These are phyloP conservation scores for Orbilia quercus DNA, from an alignment of 2,329 filamentous ascomycete species.

Conservation along the genomic window DNA sequence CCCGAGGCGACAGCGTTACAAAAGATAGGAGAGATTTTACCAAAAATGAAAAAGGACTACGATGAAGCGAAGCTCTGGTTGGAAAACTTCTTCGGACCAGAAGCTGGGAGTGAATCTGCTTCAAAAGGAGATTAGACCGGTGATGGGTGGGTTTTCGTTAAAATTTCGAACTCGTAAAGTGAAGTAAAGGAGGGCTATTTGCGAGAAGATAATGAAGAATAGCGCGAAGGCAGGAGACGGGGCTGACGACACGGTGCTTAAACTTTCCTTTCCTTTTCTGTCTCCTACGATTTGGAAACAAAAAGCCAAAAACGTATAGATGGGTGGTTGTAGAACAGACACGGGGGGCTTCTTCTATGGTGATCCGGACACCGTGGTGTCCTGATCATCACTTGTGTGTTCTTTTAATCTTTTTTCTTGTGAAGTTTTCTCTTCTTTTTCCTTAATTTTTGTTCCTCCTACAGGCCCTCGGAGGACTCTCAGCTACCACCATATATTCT, in stretches of 20 bases:
- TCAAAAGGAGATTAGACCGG: not conserved
- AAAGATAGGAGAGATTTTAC: conserved; percentile 76
- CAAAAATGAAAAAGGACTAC: conserved; percentile 80
- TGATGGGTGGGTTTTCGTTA: not conserved
- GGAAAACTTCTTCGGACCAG: conserved; percentile 71
- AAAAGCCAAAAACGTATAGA: not conserved
- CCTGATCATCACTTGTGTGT: not conserved
- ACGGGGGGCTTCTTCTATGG: conserved; percentile 2
- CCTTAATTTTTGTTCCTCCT: not conserved
- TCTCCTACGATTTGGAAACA: not conserved
- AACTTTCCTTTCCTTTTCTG: not conserved
- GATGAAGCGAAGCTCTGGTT: conserved; percentile 77
- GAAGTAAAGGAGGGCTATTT: too few relatives aligned
- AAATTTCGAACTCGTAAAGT: too few relatives aligned
- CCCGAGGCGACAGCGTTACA: conserved; percentile 66
- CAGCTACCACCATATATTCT: conserved; percentile 5
- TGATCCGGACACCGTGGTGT: conserved; percentile 2
- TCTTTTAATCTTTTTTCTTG: not conserved
- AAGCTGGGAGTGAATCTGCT: not conserved
- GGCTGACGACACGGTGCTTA: too few relatives aligned
- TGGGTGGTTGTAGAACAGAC: not conserved
- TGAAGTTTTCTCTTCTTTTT: not conserved
- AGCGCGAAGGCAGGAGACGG: too few relatives aligned
- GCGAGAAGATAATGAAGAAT: too few relatives aligned
- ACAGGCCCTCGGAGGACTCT: not conserved